These are phyloP conservation scores for Alloascoidea africana DNA, from an alignment of 805 yeast species.

Conservation along the genomic window DNA sequence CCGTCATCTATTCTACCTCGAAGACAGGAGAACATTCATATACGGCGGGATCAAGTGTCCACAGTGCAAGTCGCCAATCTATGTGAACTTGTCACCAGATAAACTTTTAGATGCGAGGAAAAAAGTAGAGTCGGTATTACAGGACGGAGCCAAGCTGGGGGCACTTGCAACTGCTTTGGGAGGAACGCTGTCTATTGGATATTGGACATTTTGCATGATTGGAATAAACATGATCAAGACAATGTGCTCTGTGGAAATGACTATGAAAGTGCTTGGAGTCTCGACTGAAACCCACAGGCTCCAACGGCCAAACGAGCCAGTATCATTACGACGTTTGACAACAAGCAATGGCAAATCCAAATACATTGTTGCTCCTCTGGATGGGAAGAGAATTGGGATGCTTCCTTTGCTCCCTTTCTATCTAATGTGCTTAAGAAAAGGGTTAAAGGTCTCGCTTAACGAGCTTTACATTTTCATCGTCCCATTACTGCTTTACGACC, in stretches of 20 bases:
- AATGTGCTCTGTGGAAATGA: constrained; percentile 1
- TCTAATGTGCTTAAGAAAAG: neutral
- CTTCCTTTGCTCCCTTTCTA: neutral
- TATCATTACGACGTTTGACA: too few relatives aligned
- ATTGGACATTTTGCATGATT: neutral
- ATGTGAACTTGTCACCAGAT: neutral
- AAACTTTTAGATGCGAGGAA: neutral
- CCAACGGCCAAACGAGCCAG: too few relatives aligned
- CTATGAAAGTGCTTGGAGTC: neutral
- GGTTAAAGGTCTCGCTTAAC: neutral
- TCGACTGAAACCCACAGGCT: neutral
- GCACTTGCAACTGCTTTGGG: neutral
- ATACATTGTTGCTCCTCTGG: neutral
- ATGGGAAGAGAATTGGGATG: neutral
- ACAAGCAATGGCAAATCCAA: neutral
- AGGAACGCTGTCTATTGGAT: neutral
- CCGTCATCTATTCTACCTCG: too few relatives aligned
- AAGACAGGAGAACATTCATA: neutral
- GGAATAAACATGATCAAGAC: neutral
- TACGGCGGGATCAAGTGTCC: constrained; percentile 1
- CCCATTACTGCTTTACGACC: neutral
- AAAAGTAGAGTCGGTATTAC: neutral
- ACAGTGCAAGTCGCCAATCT: constrained; percentile 1
- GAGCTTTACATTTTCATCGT: neutral
- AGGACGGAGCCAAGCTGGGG: constrained; percentile 1